A percentile compares a stretch with the other conserved stretches of the same genome.
These are phyloP conservation scores for Arthrinium puccinioides DNA, from an alignment of 2,329 filamentous ascomycete species.

Conservation along the genomic window DNA sequence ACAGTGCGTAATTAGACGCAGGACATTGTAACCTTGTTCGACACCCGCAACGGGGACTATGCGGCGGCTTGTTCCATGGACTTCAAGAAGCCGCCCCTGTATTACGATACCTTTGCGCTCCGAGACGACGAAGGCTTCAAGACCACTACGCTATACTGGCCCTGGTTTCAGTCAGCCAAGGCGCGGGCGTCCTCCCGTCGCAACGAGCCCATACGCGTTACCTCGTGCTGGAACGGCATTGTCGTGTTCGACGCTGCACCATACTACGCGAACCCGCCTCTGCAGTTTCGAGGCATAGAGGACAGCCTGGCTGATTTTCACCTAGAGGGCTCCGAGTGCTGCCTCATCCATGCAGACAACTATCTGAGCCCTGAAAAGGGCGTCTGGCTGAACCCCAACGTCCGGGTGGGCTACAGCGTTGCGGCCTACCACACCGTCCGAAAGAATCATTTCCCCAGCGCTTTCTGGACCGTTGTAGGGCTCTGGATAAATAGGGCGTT, in stretches of 20 bases:
- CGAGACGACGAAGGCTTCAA: constrained; percentile 47
- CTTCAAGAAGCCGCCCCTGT: constrained; percentile 42
- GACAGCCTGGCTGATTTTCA: constrained; percentile 47
- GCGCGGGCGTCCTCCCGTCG: constrained; percentile 38
- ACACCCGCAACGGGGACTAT: constrained; percentile 47
- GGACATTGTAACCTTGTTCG: constrained; percentile 46
- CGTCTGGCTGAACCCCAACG: constrained; percentile 48
- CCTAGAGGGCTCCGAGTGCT: constrained; percentile 56
- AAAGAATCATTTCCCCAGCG: constrained; percentile 27
- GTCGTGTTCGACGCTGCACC: constrained; percentile 36
- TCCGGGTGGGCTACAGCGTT: constrained; percentile 43
- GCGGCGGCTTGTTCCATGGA: constrained; percentile 56
- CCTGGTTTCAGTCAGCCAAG: constrained; percentile 44
- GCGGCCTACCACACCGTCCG: constrained; percentile 28
- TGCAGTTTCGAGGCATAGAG: constrained; percentile 55
- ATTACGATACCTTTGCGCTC: constrained; percentile 57
- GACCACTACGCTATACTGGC: constrained; percentile 46
- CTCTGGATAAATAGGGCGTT: constrained; percentile 27
- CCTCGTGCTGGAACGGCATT: constrained; percentile 65
- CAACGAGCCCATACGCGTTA: constrained; percentile 47
- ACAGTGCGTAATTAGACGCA: constrained; percentile 19
- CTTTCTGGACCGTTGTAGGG: constrained; percentile 38
- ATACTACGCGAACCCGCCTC: constrained; percentile 34
- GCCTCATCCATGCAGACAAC: constrained; percentile 53
- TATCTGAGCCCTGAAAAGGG: constrained; percentile 33